Evolutionary conservation across 106 monocot species (phyloP).

Genomic region (Dactylorhiza incarnata): DNA sequence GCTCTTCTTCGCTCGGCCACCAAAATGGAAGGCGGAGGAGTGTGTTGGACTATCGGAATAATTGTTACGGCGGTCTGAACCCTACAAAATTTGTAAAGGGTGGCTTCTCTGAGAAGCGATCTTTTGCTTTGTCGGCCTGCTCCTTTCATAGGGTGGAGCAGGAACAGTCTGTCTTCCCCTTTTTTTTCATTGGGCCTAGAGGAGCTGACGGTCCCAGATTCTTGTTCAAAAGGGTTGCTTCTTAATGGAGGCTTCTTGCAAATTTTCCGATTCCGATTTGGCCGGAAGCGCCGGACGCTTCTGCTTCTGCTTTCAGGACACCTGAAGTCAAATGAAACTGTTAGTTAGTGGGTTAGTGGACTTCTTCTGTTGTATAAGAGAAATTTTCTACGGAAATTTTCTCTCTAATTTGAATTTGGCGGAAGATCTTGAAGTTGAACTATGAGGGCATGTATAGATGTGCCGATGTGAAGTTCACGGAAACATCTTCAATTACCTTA

Average conservation of each 20-base stretch:
- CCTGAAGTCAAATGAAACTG: not conserved
- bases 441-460: not conserved
- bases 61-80: not conserved
- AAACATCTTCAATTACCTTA: not conserved
- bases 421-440: not conserved
- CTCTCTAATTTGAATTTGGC: not conserved
- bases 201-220: not conserved
- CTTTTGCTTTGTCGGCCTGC: not conserved
- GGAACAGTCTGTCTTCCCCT: not conserved
- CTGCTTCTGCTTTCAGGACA: not conserved
- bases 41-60: not conserved
- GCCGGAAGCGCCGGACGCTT: slow-evolving; percentile 5
- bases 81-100: not conserved
- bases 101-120: not conserved
- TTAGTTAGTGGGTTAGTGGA: not conserved
- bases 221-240: not conserved
- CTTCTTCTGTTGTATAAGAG: not conserved
- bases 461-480: not conserved
- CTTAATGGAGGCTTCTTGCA: not conserved
- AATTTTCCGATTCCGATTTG: slow-evolving; percentile 17
- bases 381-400: not conserved
- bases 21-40: not conserved
- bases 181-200: not conserved
- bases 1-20: not conserved
- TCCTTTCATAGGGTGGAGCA: not conserved